Conservation (phyloP, 257 asterid genomes). For the Solanum chiquidenum region DNA sequence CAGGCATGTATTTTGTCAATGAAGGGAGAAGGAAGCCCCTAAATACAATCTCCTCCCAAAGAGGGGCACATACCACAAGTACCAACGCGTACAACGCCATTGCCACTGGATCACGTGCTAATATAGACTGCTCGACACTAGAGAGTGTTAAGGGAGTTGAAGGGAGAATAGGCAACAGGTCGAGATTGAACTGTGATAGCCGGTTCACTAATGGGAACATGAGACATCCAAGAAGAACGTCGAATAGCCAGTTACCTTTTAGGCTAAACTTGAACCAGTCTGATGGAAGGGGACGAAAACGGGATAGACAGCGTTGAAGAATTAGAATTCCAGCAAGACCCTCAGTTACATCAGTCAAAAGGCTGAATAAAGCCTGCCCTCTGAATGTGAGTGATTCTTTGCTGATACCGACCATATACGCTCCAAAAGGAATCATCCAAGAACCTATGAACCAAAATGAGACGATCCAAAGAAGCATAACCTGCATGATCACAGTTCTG, state of each 20-base stretch:
- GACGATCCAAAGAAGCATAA: constrained; percentile 78
- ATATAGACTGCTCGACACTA: constrained; percentile 78
- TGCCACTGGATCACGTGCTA: constrained; percentile 88
- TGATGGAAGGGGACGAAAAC: constrained; percentile 66
- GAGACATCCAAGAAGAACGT: constrained; percentile 69
- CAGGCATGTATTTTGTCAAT: constrained; percentile 92
- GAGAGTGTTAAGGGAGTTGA: constrained; percentile 75
- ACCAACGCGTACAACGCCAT: constrained; percentile 78
- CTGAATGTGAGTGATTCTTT: constrained; percentile 69
- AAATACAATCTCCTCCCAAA: constrained; percentile 94
- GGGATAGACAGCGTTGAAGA: constrained; percentile 63
- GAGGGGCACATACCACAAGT: constrained; percentile 84
- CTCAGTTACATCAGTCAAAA: constrained; percentile 78
- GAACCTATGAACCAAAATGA: constrained; percentile 99
- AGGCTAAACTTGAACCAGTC: constrained; percentile 90
- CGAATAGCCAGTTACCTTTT: constrained; percentile 66
- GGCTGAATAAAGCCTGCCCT: constrained; percentile 96
- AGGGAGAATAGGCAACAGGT: constrained; percentile 63
- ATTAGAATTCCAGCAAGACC: constrained; percentile 91
- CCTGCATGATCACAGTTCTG: constrained; percentile 29
- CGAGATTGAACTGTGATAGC: constrained; percentile 75
- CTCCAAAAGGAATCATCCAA: constrained; percentile 95
- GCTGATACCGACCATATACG: constrained; percentile 73
- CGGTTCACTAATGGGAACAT: constrained; percentile 89
- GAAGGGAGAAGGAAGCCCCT: constrained; percentile 93